Percentiles rank a stretch among this genome's conserved stretches.
phyloP scores from a whole-genome alignment of 306 rosid species.

The Trifolium pratense region DNA sequence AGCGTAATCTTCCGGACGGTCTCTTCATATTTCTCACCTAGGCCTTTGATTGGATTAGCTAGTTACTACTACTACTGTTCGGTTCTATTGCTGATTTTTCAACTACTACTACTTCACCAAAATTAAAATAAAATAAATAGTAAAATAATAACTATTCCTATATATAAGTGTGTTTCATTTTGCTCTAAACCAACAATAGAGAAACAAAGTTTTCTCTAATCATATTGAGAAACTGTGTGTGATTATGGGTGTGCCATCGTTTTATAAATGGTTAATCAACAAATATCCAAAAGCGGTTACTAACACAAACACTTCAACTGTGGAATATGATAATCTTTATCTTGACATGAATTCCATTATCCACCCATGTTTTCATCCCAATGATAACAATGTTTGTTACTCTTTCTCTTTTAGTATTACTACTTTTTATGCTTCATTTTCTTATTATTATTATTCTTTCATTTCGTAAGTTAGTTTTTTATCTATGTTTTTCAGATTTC shows the following conservation, averaged over 20 bases:
- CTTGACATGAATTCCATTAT: conserved; percentile 66
- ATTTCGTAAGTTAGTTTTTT: neutral
- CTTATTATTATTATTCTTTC: neutral
- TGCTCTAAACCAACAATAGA: neutral
- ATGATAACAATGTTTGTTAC: conserved; percentile 32
- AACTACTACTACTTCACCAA: no score
- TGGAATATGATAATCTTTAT: conserved; percentile 57
- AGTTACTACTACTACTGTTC: no score
- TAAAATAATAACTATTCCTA: no score
- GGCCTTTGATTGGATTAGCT: no score
- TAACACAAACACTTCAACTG: conserved; percentile 35
- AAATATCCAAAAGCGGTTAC: conserved; percentile 46
- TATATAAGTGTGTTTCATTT: no score
- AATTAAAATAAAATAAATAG: no score
- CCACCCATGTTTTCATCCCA: conserved; percentile 66
- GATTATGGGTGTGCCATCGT: conserved; percentile 67
- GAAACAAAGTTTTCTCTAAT: neutral
- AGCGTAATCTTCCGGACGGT: no score
- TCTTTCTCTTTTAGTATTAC: neutral
- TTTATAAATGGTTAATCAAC: conserved; percentile 51
- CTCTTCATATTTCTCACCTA: no score
- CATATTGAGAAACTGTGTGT: neutral
- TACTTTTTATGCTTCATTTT: neutral
- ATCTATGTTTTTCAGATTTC: conserved; percentile 14
- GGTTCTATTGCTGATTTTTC: no score